Base-by-base conservation (phyloP, 768 basidiomycete genomes). In the button mushroom (Agaricus bisporus) region DNA sequence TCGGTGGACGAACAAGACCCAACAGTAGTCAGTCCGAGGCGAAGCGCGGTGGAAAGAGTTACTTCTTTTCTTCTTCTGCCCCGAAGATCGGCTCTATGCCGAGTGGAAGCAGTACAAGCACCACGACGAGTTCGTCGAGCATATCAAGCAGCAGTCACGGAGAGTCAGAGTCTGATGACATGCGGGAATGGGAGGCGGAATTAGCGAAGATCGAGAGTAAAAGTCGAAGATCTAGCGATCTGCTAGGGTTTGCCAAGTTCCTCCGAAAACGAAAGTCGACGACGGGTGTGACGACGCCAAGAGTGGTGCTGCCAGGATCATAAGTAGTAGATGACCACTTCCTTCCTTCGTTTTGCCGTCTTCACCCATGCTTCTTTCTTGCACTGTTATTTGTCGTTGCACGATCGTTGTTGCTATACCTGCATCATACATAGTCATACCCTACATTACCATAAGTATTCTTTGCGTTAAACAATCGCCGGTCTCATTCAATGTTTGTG, bases 151-250 rank as follows among this genome's bases (percentile, higher is more conserved):
- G 62, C 25, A 61, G 56, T 54, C 50, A 56, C 15, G 35, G 51
- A 18, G 54, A 38, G 26, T 49, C 39, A 41, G 46, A 53, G 51
- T 48, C 46, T n/a, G 43, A 54, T 41, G 73, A 75, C 41, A 71
- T 81, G 63, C 71, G 74, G 51, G 88, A 83, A 58, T 91, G 89
- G 88, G 89, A 91, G 66, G 82, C 80, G 64, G 87, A 90, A 71
- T 74, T 89, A 42, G 81, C 75, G 56, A 75, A 79, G 56, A 88
- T 90, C 59, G 88, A 89, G 68, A 68, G 73, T 59, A 71, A 70
- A 66, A 86, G 81, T 67, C 78, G 77, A 42, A 67, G 70, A 60
- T 74, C 72, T 43, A 80, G 75, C 54, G 74, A 76, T 60, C 61
- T 77, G 64, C 64, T 75, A 41, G 75, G 76, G 17, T 78, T 77